Evolutionary conservation across 345 rosid species (phyloP), one percentile per base, ranked within the genome.

Genomic region (Punica granatum): DNA sequence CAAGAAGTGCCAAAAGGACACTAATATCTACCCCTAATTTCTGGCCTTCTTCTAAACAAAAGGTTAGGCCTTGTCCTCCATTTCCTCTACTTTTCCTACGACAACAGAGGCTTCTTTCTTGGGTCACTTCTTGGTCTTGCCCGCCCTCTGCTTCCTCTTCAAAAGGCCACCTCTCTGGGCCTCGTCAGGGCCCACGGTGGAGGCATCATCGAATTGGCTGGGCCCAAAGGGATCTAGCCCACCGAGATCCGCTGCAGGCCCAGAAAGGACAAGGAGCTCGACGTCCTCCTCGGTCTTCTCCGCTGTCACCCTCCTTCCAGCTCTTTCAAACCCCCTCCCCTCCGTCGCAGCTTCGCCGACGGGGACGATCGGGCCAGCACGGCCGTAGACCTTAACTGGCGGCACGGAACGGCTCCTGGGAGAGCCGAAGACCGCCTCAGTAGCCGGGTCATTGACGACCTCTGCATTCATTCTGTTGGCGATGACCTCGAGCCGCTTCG

Each of bases 81-180:
- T n/a, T n/a, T n/a, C n/a, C n/a, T n/a, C n/a, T n/a, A n/a, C n/a
- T n/a, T n/a, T n/a, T n/a, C n/a, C n/a, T n/a, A n/a, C n/a, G n/a
- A n/a, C n/a, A n/a, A n/a, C n/a, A n/a, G n/a, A n/a, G 21, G 12
- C 56, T 67, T 74, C 68, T 70, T 78, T 39, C 7, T 62, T 28
- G 36, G 74, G 1, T 43, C 49, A n/a, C 54, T 36, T 36, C 43
- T 19, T 37, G 41, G 41, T 5, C 41, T 56, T 56, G 31, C 26
- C 61, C 61, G 61, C 32, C 61, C 19, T 3, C 33, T 11, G 6
- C 61, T 56, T 56, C 61, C 34, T 56, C 61, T 56, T 56, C 61
- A 18, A 18, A 7, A 10, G 1, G n/a, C 12, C 34, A 26, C 61
- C 34, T 28, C 61, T 30, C 34, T 30, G 34, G 33, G 33, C 33